Base-by-base conservation (phyloP, 176 grass and related monocot species). In the Alloteropsis semialata region DNA sequence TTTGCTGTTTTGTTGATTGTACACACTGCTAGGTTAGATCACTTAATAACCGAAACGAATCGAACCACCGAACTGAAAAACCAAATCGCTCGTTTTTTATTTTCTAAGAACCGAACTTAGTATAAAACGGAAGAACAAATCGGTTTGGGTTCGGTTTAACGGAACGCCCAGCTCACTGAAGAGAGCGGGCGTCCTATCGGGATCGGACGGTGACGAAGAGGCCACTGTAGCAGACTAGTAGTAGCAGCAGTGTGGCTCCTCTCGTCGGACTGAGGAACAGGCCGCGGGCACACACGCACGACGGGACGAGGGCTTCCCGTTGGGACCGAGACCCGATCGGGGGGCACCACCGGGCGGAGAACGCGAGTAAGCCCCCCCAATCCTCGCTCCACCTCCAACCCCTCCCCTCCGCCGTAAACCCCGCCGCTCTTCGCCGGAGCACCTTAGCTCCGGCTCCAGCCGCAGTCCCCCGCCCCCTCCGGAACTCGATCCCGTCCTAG, bases 261-360 rank as follows among this genome's bases (percentile, higher is more conserved):
- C 55, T 58, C n/a, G n/a, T 58, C n/a, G n/a, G 15, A 6, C 28
- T 10, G 29, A 8, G 16, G 16, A 32, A 29, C 61, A 36, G 15
- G 30, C 61, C 27, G 61, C 30, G 30, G 7, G 30, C 61, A 4
- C 28, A 9, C 27, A 5, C 28, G 8, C 28, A 17, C 11, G 1
- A 22, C 19, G 6, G 33, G 8, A 65, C 45, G 18, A 30, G 29
- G 46, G 30, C 18, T 37, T 54, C 48, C 28, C 42, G 15, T 79
- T 79, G 48, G 44, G 76, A 72, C 66, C 76, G 38, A 32, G 43
- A 55, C 76, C 76, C 67, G 59, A 56, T 81, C 68, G 56, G 39
- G 66, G n/a, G 66, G 65, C n/a, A n/a, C n/a, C 65, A 59, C 48
- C 17, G 46, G 69, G 37, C 13, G 84, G 59, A 75, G 59, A 67